Percentiles rank a stretch among this genome's conserved stretches.
phyloP scores from a whole-genome alignment of 345 rosid genomes.

The Pistacia integerrima region DNA sequence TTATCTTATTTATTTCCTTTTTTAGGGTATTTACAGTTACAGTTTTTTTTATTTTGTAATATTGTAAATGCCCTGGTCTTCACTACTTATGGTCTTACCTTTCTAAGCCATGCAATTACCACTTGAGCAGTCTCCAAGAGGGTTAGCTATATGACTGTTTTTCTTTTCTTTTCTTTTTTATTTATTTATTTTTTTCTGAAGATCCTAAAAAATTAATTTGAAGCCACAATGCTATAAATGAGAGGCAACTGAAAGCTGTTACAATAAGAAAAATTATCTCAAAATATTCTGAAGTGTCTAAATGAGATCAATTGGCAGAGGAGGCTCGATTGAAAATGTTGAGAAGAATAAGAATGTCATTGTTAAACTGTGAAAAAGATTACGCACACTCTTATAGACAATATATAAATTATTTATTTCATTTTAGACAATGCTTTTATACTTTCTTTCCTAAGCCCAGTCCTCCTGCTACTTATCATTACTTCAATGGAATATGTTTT shows the following conservation, averaged over 20 bases:
- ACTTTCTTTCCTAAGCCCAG: not conserved
- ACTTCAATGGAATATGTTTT: not conserved
- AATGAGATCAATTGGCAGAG: not conserved
- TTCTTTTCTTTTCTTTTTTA: not conserved
- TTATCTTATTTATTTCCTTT: not conserved
- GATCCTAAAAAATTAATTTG: not conserved
- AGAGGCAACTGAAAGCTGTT: not conserved
- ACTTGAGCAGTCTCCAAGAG: not conserved
- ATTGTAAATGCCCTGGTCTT: slow-evolving; percentile 9
- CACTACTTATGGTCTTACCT: slow-evolving; percentile 9
- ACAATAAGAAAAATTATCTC: not conserved
- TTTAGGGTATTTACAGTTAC: not conserved
- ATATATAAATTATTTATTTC: not conserved
- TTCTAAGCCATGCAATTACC: not conserved
- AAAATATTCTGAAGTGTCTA: not conserved
- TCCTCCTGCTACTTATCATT: not conserved
- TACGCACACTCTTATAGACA: not conserved
- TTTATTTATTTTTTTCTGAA: not conserved
- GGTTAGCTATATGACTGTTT: not conserved
- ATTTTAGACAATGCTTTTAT: not conserved
- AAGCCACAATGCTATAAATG: not conserved
- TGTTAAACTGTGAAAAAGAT: not conserved
- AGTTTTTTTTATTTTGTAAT: slow-evolving; percentile 3
- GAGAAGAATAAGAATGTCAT: not conserved
- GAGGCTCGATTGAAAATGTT: not conserved